Evolutionary conservation across 2,329 filamentous ascomycete species (phyloP).

Genomic region (Aspergillus quadricinctus): DNA sequence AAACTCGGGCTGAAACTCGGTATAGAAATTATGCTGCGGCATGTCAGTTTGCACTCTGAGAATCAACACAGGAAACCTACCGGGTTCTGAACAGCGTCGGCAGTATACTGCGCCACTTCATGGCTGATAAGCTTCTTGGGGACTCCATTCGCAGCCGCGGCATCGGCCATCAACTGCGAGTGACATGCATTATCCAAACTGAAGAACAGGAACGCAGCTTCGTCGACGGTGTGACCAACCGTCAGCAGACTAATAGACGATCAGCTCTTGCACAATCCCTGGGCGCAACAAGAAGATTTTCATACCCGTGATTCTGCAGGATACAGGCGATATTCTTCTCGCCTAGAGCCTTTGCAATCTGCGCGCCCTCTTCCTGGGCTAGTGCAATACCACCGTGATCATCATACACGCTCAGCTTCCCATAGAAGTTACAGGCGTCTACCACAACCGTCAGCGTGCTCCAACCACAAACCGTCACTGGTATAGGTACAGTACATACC

Average conservation of each 20-base stretch:
- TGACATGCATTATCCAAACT: slow-evolving; percentile 41
- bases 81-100: slow-evolving; percentile 32
- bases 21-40: slow-evolving; percentile 36
- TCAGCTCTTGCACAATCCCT: not conserved
- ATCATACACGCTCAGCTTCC: slow-evolving; percentile 35
- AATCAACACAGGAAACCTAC: slow-evolving; percentile 17
- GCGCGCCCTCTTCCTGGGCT: slow-evolving; percentile 36
- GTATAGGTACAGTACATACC: slow-evolving; percentile 35
- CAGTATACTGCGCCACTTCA: slow-evolving; percentile 33
- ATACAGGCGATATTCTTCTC: slow-evolving; percentile 40
- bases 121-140: slow-evolving; percentile 32
- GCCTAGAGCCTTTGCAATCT: slow-evolving; percentile 36
- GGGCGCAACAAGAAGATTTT: not conserved
- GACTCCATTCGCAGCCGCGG: slow-evolving; percentile 36
- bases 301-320: slow-evolving; percentile 39
- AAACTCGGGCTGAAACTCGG: slow-evolving; percentile 38
- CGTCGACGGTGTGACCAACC: slow-evolving; percentile 38
- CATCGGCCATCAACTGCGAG: slow-evolving; percentile 39
- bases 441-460: not conserved
- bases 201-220: slow-evolving; percentile 37
- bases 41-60: slow-evolving; percentile 6
- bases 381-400: slow-evolving; percentile 40
- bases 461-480: not conserved
- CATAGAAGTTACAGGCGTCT: slow-evolving; percentile 39
- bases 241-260: slow-evolving; percentile 30